A percentile compares a stretch with the other conserved stretches of the same genome.
These are phyloP conservation scores for Dissoconium aciculare DNA, from an alignment of 2,329 filamentous ascomycete species.

Conservation along the genomic window DNA sequence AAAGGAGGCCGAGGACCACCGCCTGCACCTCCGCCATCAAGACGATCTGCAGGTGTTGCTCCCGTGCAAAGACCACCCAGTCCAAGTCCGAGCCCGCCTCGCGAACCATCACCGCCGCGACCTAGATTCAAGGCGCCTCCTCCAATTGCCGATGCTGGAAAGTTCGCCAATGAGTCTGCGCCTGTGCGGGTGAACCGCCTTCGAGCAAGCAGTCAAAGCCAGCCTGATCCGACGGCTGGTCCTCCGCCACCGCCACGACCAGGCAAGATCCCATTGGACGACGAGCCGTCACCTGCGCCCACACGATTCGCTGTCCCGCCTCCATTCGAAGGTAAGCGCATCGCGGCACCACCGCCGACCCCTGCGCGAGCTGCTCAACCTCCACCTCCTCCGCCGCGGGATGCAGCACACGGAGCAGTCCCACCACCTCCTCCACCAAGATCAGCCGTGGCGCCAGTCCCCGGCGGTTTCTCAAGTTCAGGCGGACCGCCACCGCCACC, in stretches of 20 bases:
- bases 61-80: constrained; percentile 30
- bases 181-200: constrained; percentile 38
- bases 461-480: constrained; percentile 23
- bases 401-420: constrained; percentile 22
- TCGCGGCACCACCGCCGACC: constrained; percentile 42
- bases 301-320: constrained; percentile 62
- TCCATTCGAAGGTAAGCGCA: constrained; percentile 52
- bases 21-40: constrained; percentile 38
- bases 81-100: constrained; percentile 48
- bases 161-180: constrained; percentile 48
- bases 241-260: constrained; percentile 34
- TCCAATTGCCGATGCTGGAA: constrained; percentile 77
- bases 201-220: constrained; percentile 19
- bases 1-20: constrained; percentile 45
- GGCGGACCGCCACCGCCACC: constrained; percentile 21
- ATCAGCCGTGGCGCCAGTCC: constrained; percentile 43
- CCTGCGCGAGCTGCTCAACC: constrained; percentile 39
- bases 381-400: constrained; percentile 33
- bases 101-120: constrained; percentile 55
- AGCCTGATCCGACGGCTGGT: constrained; percentile 24
- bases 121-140: constrained; percentile 72
- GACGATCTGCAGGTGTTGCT: constrained; percentile 21
- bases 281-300: constrained; percentile 17
- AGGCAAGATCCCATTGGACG: constrained; percentile 43
- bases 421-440: constrained; percentile 37